Conservation (phyloP, 257 asterid genomes). For the Eustoma russellianum region DNA sequence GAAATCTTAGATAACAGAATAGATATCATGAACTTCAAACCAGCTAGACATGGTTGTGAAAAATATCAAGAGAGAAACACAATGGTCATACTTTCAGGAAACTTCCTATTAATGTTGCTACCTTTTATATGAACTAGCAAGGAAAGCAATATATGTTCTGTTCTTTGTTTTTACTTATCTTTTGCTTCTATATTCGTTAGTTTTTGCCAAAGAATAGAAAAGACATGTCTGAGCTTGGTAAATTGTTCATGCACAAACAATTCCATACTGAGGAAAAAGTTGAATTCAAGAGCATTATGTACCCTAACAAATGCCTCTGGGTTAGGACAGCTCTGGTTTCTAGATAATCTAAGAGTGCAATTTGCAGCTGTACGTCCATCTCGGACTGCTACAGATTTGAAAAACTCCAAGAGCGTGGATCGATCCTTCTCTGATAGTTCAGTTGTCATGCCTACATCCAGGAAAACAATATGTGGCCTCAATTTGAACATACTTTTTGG, state of each 20-base stretch:
- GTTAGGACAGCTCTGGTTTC: conserved; percentile 70
- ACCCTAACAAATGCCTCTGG: conserved; percentile 78
- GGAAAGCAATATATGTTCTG: too few relatives aligned
- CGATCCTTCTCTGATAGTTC: conserved; percentile 76
- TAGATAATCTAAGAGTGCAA: conserved; percentile 72
- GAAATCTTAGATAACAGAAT: too few relatives aligned
- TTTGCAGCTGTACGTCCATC: conserved; percentile 80
- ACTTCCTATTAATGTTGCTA: too few relatives aligned
- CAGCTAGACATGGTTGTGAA: too few relatives aligned
- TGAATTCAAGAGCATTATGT: conserved; percentile 12
- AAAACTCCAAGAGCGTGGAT: conserved; percentile 57
- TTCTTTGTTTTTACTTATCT: too few relatives aligned
- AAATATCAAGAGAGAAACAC: too few relatives aligned
- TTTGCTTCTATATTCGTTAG: too few relatives aligned
- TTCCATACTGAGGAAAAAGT: not conserved
- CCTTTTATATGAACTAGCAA: too few relatives aligned
- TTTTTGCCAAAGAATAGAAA: too few relatives aligned
- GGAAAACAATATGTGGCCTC: conserved; percentile 75
- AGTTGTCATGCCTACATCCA: conserved; percentile 97
- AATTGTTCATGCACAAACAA: not conserved
- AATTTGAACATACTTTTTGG: conserved; percentile 49
- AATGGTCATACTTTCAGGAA: too few relatives aligned
- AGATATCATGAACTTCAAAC: too few relatives aligned
- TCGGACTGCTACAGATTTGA: conserved; percentile 88
- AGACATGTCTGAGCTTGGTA: too few relatives aligned